phyloP scores from a whole-genome alignment of 75 land plant species.

The Isoetes taiwanensis region DNA sequence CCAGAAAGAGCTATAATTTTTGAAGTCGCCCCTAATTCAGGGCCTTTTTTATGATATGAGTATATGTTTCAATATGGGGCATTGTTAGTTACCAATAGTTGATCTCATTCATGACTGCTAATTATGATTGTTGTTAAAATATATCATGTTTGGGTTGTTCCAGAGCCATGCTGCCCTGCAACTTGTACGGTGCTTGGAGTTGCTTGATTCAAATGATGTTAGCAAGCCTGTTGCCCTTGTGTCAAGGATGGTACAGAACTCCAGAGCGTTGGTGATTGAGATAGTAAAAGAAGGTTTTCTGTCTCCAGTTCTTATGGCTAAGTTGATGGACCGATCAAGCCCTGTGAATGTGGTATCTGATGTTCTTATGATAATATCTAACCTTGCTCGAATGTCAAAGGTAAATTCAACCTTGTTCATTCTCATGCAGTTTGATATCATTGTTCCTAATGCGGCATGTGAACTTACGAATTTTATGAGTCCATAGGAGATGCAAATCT shows the following conservation, averaged over 20 bases:
- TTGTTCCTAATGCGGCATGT: neutral
- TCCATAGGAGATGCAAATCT: conserved; percentile 53
- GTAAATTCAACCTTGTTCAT: conserved; percentile 14
- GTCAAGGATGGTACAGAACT: conserved; percentile 59
- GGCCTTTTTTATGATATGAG: neutral
- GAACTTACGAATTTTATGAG: conserved; percentile 66
- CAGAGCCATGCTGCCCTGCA: conserved; percentile 52
- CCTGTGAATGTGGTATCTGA: conserved; percentile 65
- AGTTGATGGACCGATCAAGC: conserved; percentile 39
- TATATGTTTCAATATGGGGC: neutral
- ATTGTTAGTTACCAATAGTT: no score
- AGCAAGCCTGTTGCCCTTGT: conserved; percentile 66
- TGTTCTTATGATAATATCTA: conserved; percentile 71
- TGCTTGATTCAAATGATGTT: conserved; percentile 45
- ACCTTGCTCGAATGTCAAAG: conserved; percentile 90
- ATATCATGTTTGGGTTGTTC: no score
- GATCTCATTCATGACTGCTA: no score
- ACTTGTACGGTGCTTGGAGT: conserved; percentile 58
- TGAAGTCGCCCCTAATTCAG: neutral
- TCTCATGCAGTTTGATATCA: neutral
- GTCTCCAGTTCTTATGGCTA: conserved; percentile 34
- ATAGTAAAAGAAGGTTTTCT: conserved; percentile 59
- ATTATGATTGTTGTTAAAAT: no score
- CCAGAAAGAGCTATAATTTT: neutral
- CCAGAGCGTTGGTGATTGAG: conserved; percentile 50